Base-by-base conservation (phyloP, 2,329 filamentous ascomycete genomes). In the Conoideocrella luteorostrata region DNA sequence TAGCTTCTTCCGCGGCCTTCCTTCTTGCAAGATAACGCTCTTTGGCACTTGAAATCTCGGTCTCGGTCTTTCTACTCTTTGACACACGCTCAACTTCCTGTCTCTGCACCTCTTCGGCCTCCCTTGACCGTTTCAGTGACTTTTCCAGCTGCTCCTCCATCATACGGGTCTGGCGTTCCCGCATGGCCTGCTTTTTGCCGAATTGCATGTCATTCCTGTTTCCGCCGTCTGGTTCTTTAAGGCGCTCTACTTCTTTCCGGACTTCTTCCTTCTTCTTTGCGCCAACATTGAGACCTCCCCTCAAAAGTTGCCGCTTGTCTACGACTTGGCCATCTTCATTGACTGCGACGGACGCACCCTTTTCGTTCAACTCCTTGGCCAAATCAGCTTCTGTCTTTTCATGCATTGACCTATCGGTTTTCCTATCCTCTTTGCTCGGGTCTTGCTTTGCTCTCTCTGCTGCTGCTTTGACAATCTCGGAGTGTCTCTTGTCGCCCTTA, bases 241-340 rank as follows among this genome's bases (percentile, higher is more conserved):
- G 49, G 9, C 51, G 43, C 13, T 52, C 46, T 1, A 55, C 47
- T 32, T 60, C 58, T 21, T 40, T 49, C 34, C 55, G 54, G 7
- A 43, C 50, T 22, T 45, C 60, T 44, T 74, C 66, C 59, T 80
- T 80, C 52, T 82, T 81, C 59, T 78, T 83, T 1, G 75, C 69
- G 39, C 75, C 74, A 15, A 93, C 66, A 54, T 94, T 94, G 41
- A 94, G 71, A 21, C 87, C 87, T 6, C 86, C 84, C 37, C 70
- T 75, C 6, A 94, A 74, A 7, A 93, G 69, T 60, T 93, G 82
- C n/a, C 86, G 74, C 69, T 89, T 91, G 60, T 94, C 87, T 21
- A 88, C 83, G 2, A 93, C 82, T 58, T 90, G 80, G 0, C 87
- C 87, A 30, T 93, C 87, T 48, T 93, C 87, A 55, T 91, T 91